Base-by-base conservation (phyloP, 345 rosid genomes). In the Schrenkiella parvula region DNA sequence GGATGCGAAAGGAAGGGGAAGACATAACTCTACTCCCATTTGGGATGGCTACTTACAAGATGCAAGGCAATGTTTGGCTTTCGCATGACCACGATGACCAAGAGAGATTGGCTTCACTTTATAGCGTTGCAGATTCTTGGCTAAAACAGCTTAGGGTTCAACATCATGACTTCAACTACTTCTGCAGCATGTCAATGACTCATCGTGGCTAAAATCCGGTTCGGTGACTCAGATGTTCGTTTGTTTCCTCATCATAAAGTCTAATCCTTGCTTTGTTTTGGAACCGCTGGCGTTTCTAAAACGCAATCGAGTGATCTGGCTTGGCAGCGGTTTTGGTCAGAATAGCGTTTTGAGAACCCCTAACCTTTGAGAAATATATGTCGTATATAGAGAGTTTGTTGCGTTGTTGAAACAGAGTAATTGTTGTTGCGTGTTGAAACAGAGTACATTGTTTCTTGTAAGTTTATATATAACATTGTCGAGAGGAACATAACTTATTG, bases 51-150 rank as follows among this genome's bases (percentile, higher is more conserved):
- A 95, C 93, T 66, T 86, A 95, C 86, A 95, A 95, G 85, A 89
- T 95, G 97, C 98, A 91, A 73, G 98, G 98, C 34, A 79, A 82
- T 44, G 86, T 95, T 42, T 95, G 99, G 99, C 80, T 86, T 31
- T 84, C 91, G 0, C 86, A 91, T 47, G 87, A 93, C 23, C 80
- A 91, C 1, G 70, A 78, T 83, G 96, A 84, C 82, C 97, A 87
- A 48, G 99, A 88, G 19, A 83, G 88, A 83, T 78, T 95, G 25
- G 70, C 38, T 57, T 95, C 99, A 10, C 93, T 95, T 31, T 78
- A 80, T 52, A 85, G 99, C 19, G 96, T 95, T 74, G 98, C 99
- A 0, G 96, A 95, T 82, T 95, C 99, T 5, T 95, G 99, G 99
- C 86, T 95, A 42, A 95, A 91, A 86, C 99, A 95, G 68, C 91